These are phyloP conservation scores for Lichtheimia ramosa DNA, from an alignment of 371 early-diverging fungal species.

Conservation along the genomic window DNA sequence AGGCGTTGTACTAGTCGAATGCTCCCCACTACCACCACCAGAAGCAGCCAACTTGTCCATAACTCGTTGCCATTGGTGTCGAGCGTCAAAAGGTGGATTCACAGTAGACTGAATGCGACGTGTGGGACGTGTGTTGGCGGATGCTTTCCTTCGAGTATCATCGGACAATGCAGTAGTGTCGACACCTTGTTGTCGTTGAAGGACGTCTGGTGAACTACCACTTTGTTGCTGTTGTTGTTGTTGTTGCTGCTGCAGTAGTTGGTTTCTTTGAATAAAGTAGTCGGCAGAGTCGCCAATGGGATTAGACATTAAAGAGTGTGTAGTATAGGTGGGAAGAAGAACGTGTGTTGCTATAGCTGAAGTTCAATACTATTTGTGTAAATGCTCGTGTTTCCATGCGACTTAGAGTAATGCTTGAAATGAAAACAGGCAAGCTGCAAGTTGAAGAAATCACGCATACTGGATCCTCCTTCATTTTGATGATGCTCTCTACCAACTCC, in stretches of 20 bases:
- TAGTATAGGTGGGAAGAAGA: background rate
- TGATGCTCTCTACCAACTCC: too few species aligned
- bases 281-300: slow-evolving; percentile 40
- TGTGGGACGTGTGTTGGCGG: slow-evolving; percentile 8
- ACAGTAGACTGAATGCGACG: background rate
- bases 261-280: slow-evolving; percentile 27
- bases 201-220: background rate
- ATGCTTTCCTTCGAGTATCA: slow-evolving; percentile 19
- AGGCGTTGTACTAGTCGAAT: background rate
- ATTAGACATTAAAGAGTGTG: slow-evolving; percentile 26
- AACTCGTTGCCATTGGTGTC: slow-evolving; percentile 33
- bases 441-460: too few species aligned
- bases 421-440: too few species aligned
- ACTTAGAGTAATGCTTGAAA: too few species aligned
- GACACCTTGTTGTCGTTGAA: background rate
- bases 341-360: too few species aligned
- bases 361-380: too few species aligned
- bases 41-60: slow-evolving; percentile 17
- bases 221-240: background rate
- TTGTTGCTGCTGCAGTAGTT: slow-evolving; percentile 1
- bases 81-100: slow-evolving; percentile 25
- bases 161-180: slow-evolving; percentile 12
- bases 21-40: background rate
- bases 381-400: too few species aligned
- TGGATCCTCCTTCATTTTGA: too few species aligned